A percentile compares a stretch with the other conserved stretches of the same genome.
These are phyloP conservation scores for Aureobasidium sp. DNA, from an alignment of 2,329 filamentous ascomycete genomes.

Conservation along the genomic window DNA sequence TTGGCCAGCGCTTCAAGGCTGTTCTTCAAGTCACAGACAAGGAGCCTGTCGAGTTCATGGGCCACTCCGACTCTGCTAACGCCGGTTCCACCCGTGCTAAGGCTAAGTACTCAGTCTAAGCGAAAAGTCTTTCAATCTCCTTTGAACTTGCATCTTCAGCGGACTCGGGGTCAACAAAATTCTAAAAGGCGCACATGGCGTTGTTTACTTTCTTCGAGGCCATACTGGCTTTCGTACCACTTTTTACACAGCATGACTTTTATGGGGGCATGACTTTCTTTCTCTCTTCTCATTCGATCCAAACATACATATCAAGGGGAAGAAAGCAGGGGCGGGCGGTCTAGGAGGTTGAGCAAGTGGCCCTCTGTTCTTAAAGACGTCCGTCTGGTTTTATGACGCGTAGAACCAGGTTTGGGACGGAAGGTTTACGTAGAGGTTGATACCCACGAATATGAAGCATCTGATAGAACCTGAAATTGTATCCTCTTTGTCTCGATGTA, in stretches of 20 bases:
- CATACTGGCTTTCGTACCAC: neutral
- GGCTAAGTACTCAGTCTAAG: constrained; percentile 80
- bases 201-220: neutral
- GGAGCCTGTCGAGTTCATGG: constrained; percentile 88
- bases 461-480: neutral
- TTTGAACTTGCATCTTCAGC: constrained; percentile 8
- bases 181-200: constrained; percentile 2
- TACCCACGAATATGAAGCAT: constrained; percentile 7
- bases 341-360: constrained; percentile 30
- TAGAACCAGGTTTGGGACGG: neutral
- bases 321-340: constrained; percentile 2
- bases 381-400: constrained; percentile 9
- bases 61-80: constrained; percentile 90
- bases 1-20: constrained; percentile 89
- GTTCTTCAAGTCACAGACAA: constrained; percentile 69
- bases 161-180: neutral
- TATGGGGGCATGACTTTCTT: constrained; percentile 10
- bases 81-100: constrained; percentile 91
- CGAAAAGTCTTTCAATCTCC: neutral
- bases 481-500: too few species aligned
- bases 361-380: constrained; percentile 21
- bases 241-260: neutral
- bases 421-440: constrained; percentile 1
- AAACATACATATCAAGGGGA: constrained; percentile 2
- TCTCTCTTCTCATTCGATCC: neutral